phyloP scores from a whole-genome alignment of 306 rosid species.

The Gleditsia sinensis region DNA sequence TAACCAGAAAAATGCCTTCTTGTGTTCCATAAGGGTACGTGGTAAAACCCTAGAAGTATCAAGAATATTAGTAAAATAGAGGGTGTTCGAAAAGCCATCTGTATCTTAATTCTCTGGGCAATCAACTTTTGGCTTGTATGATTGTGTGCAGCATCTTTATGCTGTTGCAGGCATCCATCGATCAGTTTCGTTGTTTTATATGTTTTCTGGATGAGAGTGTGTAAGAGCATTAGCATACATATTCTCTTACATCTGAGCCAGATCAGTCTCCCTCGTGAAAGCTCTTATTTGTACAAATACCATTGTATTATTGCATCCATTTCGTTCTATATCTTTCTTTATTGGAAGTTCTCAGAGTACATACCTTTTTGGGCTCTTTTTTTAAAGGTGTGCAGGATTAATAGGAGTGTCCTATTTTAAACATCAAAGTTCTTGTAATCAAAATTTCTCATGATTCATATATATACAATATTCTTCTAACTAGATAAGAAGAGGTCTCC shows the following conservation, averaged over 20 bases:
- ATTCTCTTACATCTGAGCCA: conserved; percentile 65
- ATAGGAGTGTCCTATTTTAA: no score
- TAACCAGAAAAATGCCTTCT: not conserved
- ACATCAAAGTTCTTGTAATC: no score
- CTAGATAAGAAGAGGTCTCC: no score
- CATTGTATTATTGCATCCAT: conserved; percentile 63
- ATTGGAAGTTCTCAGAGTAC: conserved; percentile 13
- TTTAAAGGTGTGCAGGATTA: no score
- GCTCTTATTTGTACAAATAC: conserved; percentile 57
- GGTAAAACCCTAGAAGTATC: conserved; percentile 20
- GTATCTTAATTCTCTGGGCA: conserved; percentile 43
- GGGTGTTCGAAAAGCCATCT: conserved; percentile 24
- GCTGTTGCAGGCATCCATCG: conserved; percentile 52
- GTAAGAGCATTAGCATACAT: conserved; percentile 39
- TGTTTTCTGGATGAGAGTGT: conserved; percentile 72
- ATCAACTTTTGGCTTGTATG: conserved; percentile 52
- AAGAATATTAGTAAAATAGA: conserved; percentile 38
- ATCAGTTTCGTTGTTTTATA: conserved; percentile 71
- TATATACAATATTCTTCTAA: no score
- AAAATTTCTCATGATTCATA: no score
- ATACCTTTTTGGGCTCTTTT: not conserved
- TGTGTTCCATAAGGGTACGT: conserved; percentile 42
- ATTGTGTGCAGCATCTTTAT: conserved; percentile 64
- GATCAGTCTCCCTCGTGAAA: conserved; percentile 78
- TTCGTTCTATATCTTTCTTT: conserved; percentile 26